Evolutionary conservation across 192 early-diverging fungal species (phyloP).

Genomic region (Mortierella hygrophila): DNA sequence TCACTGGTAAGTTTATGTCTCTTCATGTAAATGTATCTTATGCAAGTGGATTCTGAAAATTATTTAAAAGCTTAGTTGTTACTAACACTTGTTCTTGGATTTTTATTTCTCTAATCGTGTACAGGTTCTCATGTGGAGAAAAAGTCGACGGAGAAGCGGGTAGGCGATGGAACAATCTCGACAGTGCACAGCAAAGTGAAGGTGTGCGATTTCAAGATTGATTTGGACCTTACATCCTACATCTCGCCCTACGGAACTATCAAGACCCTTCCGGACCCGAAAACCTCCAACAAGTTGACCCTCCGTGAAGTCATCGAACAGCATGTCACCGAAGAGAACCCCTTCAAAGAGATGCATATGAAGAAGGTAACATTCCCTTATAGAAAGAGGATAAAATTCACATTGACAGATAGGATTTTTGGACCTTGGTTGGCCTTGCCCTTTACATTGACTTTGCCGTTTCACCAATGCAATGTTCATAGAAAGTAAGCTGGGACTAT

Average conservation of each 20-base stretch:
- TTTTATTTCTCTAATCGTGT: background rate
- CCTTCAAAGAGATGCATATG: constrained; percentile 58
- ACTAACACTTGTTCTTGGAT: background rate
- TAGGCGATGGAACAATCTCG: constrained; percentile 9
- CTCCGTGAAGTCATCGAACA: constrained; percentile 50
- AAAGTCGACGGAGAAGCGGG: background rate
- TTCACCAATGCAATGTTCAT: background rate
- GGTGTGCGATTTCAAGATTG: constrained; percentile 55
- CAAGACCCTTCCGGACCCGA: constrained; percentile 21
- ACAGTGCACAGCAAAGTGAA: constrained; percentile 22
- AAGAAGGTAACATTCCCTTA: constrained; percentile 30
- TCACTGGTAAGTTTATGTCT: constrained; percentile 30
- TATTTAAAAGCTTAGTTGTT: background rate
- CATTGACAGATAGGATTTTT: background rate
- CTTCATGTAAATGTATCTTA: background rate
- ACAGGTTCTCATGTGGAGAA: constrained; percentile 53
- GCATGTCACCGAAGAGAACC: constrained; percentile 49
- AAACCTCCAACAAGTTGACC: constrained; percentile 21
- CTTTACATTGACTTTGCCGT: no score
- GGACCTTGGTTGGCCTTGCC: background rate
- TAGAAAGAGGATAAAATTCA: no score
- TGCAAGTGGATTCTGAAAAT: no score
- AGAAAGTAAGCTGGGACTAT: constrained; percentile 56
- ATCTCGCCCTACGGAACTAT: constrained; percentile 38
- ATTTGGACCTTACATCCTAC: constrained; percentile 48